Base-by-base conservation (phyloP, 179 eudicot genomes). In the Silene noctiflora region DNA sequence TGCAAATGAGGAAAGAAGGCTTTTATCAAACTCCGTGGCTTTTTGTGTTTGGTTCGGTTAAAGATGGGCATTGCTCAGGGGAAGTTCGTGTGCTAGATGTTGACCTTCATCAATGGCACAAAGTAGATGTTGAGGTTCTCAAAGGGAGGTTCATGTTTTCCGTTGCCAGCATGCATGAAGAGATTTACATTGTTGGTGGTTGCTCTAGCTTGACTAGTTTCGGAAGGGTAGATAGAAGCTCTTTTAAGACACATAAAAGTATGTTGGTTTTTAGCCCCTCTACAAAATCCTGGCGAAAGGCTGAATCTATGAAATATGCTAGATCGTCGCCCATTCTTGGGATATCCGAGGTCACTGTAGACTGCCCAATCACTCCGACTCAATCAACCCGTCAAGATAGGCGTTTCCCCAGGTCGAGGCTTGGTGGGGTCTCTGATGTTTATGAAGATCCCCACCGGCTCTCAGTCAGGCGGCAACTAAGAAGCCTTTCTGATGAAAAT, bases 401-500 rank as follows among this genome's bases (percentile, higher is more conserved):
- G 74, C 98, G 92, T 46, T 83, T 89, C 72, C 74, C 83, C 51
- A 81, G 97, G 84, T 80, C 98, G 46, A 77, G 99, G 70, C 74
- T 85, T 46, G 92, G 91, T 59, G 99, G 96, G 39, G 88, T 84
- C 59, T 93, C 95, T 0, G 98, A 95, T 78, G 97, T 95, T 46
- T 95, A 93, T 58, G 97, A 90, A 84, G 99, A 95, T 84, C 99
- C 99, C 35, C 98, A 93, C 78, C 87, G 97, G 58, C 91, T 95
- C 9, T 95, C 98, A 0, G 96, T 95, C 27, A 89, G 98, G 74
- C 90, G 96, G 25, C 98, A 93, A 64, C 72, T 84, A 29, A 79
- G 92, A 81, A 85, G 74, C 78, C 72, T 88, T 14, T 77, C 83
- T 11, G 91, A 89, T 72, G 97, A 88, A 74, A 90, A 85, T 72